Evolutionary conservation across 2,329 filamentous ascomycete species (phyloP).

Genomic region (Exophiala sideris): DNA sequence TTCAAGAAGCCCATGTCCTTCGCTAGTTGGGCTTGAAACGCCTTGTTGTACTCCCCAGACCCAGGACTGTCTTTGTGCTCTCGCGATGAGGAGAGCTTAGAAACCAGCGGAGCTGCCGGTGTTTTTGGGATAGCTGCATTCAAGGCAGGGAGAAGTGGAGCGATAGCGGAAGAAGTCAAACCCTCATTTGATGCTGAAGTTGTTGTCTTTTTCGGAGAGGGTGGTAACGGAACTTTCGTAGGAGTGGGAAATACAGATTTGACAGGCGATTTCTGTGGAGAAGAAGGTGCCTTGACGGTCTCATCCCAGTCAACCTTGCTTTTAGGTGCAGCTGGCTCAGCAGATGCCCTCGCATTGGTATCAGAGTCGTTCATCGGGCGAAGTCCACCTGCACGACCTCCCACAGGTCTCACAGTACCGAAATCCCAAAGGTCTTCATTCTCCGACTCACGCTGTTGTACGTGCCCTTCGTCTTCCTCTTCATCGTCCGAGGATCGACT

Average conservation of each 20-base stretch:
- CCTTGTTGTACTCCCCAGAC: slow-evolving; percentile 41
- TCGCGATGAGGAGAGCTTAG: slow-evolving; percentile 32
- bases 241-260: slow-evolving; percentile 54
- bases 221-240: slow-evolving; percentile 58
- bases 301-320: slow-evolving; percentile 35
- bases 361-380: slow-evolving; percentile 76
- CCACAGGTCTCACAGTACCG: slow-evolving; percentile 84
- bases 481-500: slow-evolving; percentile 65
- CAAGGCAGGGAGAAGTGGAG: background rate
- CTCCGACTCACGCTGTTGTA: slow-evolving; percentile 45
- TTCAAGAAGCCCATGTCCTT: slow-evolving; percentile 41
- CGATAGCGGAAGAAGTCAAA: slow-evolving; percentile 19
- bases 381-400: slow-evolving; percentile 61
- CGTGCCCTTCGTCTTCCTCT: slow-evolving; percentile 49
- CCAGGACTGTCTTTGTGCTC: slow-evolving; percentile 36
- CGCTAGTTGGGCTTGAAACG: slow-evolving; percentile 40
- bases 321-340: slow-evolving; percentile 46
- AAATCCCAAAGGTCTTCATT: slow-evolving; percentile 97
- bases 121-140: slow-evolving; percentile 44
- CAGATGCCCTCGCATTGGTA: slow-evolving; percentile 67
- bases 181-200: slow-evolving; percentile 45
- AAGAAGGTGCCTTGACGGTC: slow-evolving; percentile 47
- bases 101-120: slow-evolving; percentile 42
- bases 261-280: slow-evolving; percentile 58
- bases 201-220: slow-evolving; percentile 57